phyloP scores from a whole-genome alignment of 139 green algal species.

The Micromonas commoda region DNA sequence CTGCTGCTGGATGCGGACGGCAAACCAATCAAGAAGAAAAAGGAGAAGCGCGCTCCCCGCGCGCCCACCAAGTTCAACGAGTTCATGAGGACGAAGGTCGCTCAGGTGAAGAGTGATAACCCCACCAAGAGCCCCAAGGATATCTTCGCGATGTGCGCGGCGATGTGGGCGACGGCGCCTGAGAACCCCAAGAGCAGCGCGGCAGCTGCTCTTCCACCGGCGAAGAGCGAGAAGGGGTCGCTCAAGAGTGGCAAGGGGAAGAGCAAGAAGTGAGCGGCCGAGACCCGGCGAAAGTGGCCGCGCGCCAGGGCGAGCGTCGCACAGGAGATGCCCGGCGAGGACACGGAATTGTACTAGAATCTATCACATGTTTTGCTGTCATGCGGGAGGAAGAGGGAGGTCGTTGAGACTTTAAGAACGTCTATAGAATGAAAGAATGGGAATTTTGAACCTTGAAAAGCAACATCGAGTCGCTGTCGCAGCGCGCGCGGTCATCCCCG shows the following conservation, averaged over 20 bases:
- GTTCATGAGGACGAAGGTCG: conserved; percentile 9
- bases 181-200: neutral
- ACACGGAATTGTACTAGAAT: too few relatives aligned
- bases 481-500: neutral
- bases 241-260: conserved; percentile 5
- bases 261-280: neutral
- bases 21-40: conserved; percentile 15
- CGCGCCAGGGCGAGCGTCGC: too few relatives aligned
- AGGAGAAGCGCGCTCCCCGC: conserved; percentile 8
- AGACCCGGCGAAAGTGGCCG: neutral
- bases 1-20: neutral
- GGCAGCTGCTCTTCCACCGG: neutral
- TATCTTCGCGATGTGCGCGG: conserved; percentile 12
- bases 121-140: conserved; percentile 8
- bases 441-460: neutral
- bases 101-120: neutral
- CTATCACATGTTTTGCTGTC: too few relatives aligned
- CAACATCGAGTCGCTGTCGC: neutral
- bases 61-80: conserved; percentile 21
- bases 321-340: too few relatives aligned
- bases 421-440: too few relatives aligned
- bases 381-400: too few relatives aligned
- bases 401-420: too few relatives aligned
- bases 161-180: neutral
- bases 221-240: neutral